Evolutionary conservation across 768 basidiomycete species (phyloP), one percentile per base, ranked within the genome.

Genomic region (Mycena vitilis): DNA sequence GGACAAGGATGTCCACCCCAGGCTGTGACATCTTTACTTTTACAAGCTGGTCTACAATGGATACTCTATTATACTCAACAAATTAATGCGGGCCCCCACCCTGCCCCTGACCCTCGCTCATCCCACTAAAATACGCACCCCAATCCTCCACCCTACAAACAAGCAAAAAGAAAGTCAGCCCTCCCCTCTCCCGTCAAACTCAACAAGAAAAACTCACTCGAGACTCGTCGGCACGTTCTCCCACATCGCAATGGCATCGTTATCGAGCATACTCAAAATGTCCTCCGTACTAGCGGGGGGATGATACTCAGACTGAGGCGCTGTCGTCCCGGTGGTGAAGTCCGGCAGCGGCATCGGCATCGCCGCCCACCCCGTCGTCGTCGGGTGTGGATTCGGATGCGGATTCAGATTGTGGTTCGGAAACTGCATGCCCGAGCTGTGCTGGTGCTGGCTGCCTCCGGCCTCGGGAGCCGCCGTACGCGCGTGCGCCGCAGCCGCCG

Each of bases 241-340:
- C 85, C 85, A 86, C 84, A 86, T 85, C 40, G 81, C 81, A 13
- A 86, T 78, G 60, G 83, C 84, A 45, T 81, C 79, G 53, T 78
- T 75, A 45, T 83, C 78, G 60, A 76, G 58, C 67, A 57, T 38
- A 11, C 54, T 40, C 13, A 25, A 2, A n/a, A 38, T 16, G 42
- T 44, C 57, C 40, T 52, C 57, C 44, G 58, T n/a, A 20, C 47
- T 49, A 9, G 37, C 22, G 12, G n/a, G 10, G 13, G 20, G 11
- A 11, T 20, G 30, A n/a, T 53, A 34, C 7, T 53, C n/a, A 48
- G 9, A n/a, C 11, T 7, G 18, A 20, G 22, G 36, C 36, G 11
- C 20, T 2, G 44, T 47, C 13, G 44, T 40, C 36, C 45, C 8
- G 13, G 54, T 2, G 16, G n/a, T 9, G 9, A 40, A 37, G 22